A percentile compares a stretch with the other conserved stretches of the same genome.
These are phyloP conservation scores for Calonectria honghensis DNA, from an alignment of 2,329 filamentous ascomycete genomes.

Conservation along the genomic window DNA sequence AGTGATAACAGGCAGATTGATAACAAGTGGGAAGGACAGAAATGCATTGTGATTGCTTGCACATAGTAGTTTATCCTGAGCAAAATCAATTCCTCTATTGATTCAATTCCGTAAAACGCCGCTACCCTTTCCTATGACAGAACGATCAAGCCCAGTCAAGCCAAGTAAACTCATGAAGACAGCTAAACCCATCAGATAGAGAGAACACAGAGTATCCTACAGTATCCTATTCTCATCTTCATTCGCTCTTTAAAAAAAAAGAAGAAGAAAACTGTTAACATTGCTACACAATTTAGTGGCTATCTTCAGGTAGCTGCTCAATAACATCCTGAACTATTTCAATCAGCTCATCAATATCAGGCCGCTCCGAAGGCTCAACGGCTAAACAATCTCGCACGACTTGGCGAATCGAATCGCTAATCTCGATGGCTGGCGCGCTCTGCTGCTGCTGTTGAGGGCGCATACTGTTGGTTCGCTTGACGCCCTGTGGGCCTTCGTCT, in stretches of 20 bases:
- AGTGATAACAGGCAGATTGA: conserved; percentile 10
- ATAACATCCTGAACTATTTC: conserved; percentile 84
- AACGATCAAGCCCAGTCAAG: conserved; percentile 24
- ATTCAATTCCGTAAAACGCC: conserved; percentile 53
- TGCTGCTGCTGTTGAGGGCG: conserved; percentile 56
- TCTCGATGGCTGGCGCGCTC: conserved; percentile 66
- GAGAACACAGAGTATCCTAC: conserved; percentile 44
- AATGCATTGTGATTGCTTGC: conserved; percentile 34
- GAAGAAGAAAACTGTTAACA: neutral
- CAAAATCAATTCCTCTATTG: conserved; percentile 49
- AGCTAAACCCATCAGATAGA: conserved; percentile 35
- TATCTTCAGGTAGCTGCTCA: conserved; percentile 76
- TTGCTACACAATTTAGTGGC: conserved; percentile 43
- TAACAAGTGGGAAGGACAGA: conserved; percentile 13
- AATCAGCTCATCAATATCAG: conserved; percentile 90
- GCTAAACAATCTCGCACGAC: conserved; percentile 90
- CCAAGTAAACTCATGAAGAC: conserved; percentile 30
- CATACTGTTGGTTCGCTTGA: conserved; percentile 67
- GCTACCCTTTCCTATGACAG: conserved; percentile 42
- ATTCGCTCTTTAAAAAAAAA: neutral
- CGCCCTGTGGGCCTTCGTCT: conserved; percentile 82
- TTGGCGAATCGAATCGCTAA: conserved; percentile 89
- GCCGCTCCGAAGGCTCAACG: conserved; percentile 91
- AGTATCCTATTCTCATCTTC: conserved; percentile 13
- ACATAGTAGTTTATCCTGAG: conserved; percentile 46